phyloP scores from a whole-genome alignment of 768 basidiomycete genomes.

The Phallus indusiatus region DNA sequence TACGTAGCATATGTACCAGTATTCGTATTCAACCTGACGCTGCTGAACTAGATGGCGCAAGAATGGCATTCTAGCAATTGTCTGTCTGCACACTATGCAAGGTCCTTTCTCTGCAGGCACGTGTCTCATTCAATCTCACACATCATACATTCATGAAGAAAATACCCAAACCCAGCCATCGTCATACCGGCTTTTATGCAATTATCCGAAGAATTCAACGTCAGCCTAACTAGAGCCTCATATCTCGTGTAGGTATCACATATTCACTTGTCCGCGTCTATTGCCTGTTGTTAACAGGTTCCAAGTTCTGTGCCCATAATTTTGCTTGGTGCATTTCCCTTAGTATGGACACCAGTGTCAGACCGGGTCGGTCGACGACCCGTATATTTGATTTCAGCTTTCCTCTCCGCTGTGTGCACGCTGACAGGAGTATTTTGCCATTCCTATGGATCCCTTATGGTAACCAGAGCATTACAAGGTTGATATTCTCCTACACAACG shows the following conservation, averaged over 20 bases:
- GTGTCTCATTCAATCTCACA: background rate
- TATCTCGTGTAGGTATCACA: background rate
- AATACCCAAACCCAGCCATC: background rate
- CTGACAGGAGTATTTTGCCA: background rate
- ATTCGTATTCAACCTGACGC: background rate
- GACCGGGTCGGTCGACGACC: background rate
- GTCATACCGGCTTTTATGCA: conserved; percentile 2
- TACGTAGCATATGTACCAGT: background rate
- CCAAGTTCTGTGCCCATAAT: background rate
- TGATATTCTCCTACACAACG: background rate
- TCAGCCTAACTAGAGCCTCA: background rate
- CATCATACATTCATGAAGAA: background rate
- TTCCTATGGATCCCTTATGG: conserved; percentile 2
- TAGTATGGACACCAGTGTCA: background rate
- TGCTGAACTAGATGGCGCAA: background rate
- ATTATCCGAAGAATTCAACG: background rate
- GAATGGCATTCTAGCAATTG: background rate
- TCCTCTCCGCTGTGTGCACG: background rate
- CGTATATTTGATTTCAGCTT: background rate
- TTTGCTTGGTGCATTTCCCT: background rate
- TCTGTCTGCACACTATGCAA: background rate
- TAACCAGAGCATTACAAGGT: background rate
- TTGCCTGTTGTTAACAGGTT: background rate
- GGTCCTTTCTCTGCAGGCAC: background rate
- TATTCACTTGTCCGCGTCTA: no score